phyloP scores from a whole-genome alignment of 495 filamentous ascomycete genomes.

The Neurospora sp. region DNA sequence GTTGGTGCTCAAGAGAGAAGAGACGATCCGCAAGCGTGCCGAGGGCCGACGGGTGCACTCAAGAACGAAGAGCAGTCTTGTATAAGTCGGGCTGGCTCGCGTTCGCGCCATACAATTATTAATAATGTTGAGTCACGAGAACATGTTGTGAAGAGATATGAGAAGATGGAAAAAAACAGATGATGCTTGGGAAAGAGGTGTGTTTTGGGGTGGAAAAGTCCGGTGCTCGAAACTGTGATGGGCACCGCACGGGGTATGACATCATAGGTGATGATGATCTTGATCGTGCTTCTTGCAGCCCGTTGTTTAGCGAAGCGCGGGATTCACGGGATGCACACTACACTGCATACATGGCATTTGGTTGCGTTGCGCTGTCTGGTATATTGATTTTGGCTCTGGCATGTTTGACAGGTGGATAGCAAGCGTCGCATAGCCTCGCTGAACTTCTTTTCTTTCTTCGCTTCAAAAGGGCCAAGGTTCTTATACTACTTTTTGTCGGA shows the following conservation, averaged over 20 bases:
- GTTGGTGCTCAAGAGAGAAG: constrained; percentile 59
- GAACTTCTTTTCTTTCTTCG: neutral
- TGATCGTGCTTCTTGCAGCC: neutral
- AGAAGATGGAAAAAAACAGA: neutral
- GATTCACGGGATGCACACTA: neutral
- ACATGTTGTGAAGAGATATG: neutral
- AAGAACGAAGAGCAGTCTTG: constrained; percentile 45
- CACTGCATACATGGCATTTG: neutral
- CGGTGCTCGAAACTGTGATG: neutral
- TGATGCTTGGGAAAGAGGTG: neutral
- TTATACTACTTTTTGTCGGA: neutral
- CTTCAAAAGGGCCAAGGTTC: neutral
- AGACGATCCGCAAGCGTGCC: constrained; percentile 27
- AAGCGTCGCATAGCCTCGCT: neutral
- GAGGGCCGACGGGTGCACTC: constrained; percentile 34
- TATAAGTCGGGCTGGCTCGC: constrained; percentile 15
- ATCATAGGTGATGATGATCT: neutral
- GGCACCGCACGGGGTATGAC: neutral
- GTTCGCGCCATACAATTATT: neutral
- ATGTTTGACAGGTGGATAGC: neutral
- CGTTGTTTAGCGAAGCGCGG: neutral
- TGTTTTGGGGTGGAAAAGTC: neutral
- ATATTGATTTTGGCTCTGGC: neutral
- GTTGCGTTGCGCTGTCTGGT: neutral
- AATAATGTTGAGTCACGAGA: neutral